These are phyloP conservation scores for Apiospora phragmitis DNA, from an alignment of 2,329 filamentous ascomycete species.

Conservation along the genomic window DNA sequence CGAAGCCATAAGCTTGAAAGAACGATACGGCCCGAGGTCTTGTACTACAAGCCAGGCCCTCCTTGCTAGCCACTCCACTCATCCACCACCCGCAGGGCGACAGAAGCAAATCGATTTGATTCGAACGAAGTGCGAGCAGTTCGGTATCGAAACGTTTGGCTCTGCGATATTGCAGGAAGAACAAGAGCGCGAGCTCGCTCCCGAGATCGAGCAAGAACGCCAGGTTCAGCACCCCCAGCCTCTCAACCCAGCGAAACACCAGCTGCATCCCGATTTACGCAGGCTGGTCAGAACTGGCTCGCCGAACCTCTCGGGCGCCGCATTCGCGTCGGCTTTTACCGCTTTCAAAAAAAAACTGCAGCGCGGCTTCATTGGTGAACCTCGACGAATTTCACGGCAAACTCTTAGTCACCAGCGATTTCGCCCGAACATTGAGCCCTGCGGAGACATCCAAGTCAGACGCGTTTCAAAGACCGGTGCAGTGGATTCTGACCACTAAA, in stretches of 20 bases:
- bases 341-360: not conserved
- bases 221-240: slow-evolving; percentile 50
- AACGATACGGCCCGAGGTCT: slow-evolving; percentile 49
- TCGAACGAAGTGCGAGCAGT: slow-evolving; percentile 35
- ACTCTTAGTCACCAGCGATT: not conserved
- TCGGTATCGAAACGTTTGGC: slow-evolving; percentile 29
- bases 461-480: slow-evolving; percentile 20
- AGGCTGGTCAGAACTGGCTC: slow-evolving; percentile 34
- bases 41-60: slow-evolving; percentile 9
- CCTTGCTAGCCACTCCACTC: not conserved
- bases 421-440: not conserved
- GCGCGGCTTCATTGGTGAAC: not conserved
- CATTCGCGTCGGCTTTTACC: not conserved
- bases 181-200: slow-evolving; percentile 67
- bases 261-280: slow-evolving; percentile 42
- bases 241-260: slow-evolving; percentile 40
- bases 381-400: not conserved
- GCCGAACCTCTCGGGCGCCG: not conserved
- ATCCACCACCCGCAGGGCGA: slow-evolving; percentile 19
- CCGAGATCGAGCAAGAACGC: slow-evolving; percentile 62
- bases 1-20: slow-evolving; percentile 52
- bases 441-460: slow-evolving; percentile 11
- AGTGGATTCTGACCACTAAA: slow-evolving; percentile 22
- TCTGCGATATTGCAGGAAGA: slow-evolving; percentile 57
- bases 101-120: slow-evolving; percentile 31